Conservation (phyloP, 345 rosid species). For the Melaleuca alternifolia region DNA sequence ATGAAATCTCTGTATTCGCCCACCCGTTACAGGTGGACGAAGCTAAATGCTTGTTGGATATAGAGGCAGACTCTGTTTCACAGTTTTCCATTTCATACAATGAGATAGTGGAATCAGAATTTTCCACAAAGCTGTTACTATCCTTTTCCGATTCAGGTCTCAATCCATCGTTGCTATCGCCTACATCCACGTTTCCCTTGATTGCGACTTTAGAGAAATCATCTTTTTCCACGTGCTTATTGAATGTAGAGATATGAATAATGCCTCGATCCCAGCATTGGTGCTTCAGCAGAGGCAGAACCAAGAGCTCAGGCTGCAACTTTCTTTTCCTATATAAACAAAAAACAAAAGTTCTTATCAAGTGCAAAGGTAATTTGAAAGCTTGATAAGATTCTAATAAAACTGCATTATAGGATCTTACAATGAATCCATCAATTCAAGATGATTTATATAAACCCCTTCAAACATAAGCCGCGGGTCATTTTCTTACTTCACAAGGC, state of each 20-base stretch:
- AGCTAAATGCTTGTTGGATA: constrained; percentile 8
- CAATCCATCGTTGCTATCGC: constrained; percentile 1
- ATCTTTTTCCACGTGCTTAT: neutral
- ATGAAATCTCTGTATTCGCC: constrained; percentile 5
- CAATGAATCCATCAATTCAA: neutral
- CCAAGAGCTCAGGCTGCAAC: constrained; percentile 29
- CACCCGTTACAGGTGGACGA: constrained; percentile 4
- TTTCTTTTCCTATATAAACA: constrained; percentile 39
- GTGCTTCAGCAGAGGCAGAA: constrained; percentile 43
- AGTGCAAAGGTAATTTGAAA: neutral
- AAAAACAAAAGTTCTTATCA: neutral
- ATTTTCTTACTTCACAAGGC: too few relatives aligned
- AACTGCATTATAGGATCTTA: neutral
- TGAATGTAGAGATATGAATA: constrained; percentile 1
- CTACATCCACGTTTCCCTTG: neutral
- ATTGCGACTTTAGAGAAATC: neutral
- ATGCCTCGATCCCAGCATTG: constrained; percentile 25
- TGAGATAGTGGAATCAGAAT: constrained; percentile 12
- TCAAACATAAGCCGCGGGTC: too few relatives aligned
- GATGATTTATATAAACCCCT: neutral
- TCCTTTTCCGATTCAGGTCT: constrained; percentile 33
- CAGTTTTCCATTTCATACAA: neutral
- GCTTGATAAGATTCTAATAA: neutral
- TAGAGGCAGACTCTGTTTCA: neutral
- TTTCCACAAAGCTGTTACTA: constrained; percentile 31